These are phyloP conservation scores for Sporothrix pseudoabietina DNA, from an alignment of 2,329 filamentous ascomycete genomes.

Conservation along the genomic window DNA sequence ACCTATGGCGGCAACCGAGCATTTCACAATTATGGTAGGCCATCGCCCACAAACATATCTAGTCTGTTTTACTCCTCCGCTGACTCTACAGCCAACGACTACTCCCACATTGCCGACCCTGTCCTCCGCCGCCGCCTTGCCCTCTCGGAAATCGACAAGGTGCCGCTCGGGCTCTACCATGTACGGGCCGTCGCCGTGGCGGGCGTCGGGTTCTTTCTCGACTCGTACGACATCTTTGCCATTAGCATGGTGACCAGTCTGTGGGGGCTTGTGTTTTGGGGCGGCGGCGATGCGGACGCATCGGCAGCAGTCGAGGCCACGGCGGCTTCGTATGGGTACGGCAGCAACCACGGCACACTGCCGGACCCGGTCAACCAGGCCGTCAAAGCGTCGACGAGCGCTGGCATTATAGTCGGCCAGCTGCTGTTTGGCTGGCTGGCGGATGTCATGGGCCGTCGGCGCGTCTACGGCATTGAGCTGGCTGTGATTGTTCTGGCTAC, in stretches of 20 bases:
- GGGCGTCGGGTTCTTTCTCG: conserved; percentile 81
- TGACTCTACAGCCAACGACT: conserved; percentile 42
- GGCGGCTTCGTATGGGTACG: conserved; percentile 47
- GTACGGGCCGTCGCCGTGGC: conserved; percentile 73
- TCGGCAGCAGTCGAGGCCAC: conserved; percentile 42
- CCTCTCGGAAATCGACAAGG: conserved; percentile 77
- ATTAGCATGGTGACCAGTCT: conserved; percentile 73
- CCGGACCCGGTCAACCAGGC: conserved; percentile 69
- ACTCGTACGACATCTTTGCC: conserved; percentile 80
- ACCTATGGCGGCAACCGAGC: conserved; percentile 67
- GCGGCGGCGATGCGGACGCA: conserved; percentile 44
- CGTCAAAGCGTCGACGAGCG: conserved; percentile 79
- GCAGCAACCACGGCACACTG: conserved; percentile 57
- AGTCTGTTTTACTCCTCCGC: neutral
- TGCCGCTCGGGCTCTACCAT: conserved; percentile 73
- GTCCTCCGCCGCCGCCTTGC: conserved; percentile 74
- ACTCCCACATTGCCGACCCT: conserved; percentile 67
- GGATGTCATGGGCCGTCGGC: conserved; percentile 73
- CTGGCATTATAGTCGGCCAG: conserved; percentile 77
- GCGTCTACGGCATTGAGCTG: conserved; percentile 80
- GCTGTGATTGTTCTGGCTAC: conserved; percentile 72
- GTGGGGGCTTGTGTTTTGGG: conserved; percentile 76
- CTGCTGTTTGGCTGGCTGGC: conserved; percentile 75
- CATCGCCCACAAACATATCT: neutral
- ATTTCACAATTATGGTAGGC: conserved; percentile 66